phyloP scores from a whole-genome alignment of 225 moss, liverwort and hornwort genomes.

The Climacium dendroides region DNA sequence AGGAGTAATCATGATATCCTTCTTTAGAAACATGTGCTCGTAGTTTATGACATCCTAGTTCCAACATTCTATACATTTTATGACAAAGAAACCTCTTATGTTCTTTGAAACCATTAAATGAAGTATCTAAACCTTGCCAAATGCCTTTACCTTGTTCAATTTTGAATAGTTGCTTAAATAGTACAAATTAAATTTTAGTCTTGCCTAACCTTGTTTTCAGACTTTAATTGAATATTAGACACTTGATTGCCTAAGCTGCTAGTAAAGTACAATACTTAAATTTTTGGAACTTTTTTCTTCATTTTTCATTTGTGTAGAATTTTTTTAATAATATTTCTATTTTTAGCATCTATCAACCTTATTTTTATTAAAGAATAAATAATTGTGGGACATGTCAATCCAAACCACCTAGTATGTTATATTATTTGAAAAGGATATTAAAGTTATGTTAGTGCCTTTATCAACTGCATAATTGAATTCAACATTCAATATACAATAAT shows the following conservation, averaged over 20 bases:
- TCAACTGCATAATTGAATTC: background rate
- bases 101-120: no score
- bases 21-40: accelerated
- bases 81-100: no score
- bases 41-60: background rate
- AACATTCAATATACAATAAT: background rate
- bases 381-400: no score
- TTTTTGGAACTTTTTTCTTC: background rate
- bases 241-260: no score
- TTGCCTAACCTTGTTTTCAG: no score
- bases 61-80: background rate
- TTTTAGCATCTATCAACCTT: background rate
- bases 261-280: no score
- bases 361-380: background rate
- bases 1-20: background rate
- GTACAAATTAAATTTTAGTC: background rate
- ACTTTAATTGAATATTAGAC: no score
- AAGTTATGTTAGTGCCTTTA: background rate
- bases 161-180: background rate
- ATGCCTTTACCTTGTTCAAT: background rate
- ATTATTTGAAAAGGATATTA: background rate
- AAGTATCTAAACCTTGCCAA: accelerated
- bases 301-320: background rate
- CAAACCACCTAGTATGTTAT: accelerated
- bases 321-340: background rate